Evolutionary conservation across 164 flowering plant species (phyloP).

Genomic region (Pachysandra terminalis): DNA sequence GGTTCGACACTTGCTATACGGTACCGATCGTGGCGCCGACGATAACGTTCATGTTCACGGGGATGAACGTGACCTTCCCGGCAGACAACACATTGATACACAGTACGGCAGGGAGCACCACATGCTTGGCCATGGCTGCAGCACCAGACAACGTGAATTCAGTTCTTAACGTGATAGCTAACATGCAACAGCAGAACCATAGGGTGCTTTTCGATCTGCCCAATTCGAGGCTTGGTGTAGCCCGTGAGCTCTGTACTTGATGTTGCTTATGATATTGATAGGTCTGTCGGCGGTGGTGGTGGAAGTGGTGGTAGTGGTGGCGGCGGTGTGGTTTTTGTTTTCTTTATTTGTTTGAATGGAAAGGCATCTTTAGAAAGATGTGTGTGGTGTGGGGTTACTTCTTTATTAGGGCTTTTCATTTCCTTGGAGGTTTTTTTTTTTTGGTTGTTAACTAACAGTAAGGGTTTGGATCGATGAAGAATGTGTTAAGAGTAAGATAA

Average conservation of each 20-base stretch:
- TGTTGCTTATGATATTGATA: not conserved
- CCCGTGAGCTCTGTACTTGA: conserved; percentile 38
- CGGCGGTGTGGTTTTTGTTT: not conserved
- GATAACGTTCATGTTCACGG: conserved; percentile 42
- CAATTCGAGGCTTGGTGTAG: conserved; percentile 46
- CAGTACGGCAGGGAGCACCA: conserved; percentile 36
- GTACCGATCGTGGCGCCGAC: conserved; percentile 34
- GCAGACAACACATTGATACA: conserved; percentile 42
- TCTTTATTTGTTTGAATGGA: not conserved
- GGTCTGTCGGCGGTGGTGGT: not conserved
- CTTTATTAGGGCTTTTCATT: too few relatives aligned
- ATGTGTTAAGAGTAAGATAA: too few relatives aligned
- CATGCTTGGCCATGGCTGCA: conserved; percentile 53
- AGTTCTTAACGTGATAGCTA: conserved; percentile 55
- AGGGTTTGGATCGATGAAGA: too few relatives aligned
- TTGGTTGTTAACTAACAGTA: too few relatives aligned
- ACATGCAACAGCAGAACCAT: conserved; percentile 62
- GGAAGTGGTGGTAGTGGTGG: not conserved
- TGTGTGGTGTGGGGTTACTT: too few relatives aligned
- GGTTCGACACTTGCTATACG: conserved; percentile 56
- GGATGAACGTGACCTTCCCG: conserved; percentile 52
- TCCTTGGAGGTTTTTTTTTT: too few relatives aligned
- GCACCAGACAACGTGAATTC: conserved; percentile 46
- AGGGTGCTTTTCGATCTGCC: conserved; percentile 44
- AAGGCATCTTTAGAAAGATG: too few relatives aligned